Percentiles rank a stretch among this genome's conserved stretches.
phyloP scores from a whole-genome alignment of 2,329 filamentous ascomycete species.

The Didymella sp. region DNA sequence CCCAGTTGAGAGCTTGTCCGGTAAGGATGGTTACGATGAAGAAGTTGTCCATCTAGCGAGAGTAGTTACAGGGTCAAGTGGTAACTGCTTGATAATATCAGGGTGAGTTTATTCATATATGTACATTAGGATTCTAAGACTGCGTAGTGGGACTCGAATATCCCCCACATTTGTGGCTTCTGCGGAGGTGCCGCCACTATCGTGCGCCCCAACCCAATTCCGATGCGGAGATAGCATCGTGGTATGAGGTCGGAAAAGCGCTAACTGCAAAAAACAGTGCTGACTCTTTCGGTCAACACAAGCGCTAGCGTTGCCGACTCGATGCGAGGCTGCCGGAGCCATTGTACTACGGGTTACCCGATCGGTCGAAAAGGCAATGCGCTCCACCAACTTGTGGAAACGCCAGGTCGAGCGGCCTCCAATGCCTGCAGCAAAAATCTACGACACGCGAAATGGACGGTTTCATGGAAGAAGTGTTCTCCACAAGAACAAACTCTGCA shows the following conservation, averaged over 20 bases:
- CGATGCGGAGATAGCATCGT: neutral
- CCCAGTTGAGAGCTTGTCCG: neutral
- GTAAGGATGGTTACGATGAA: neutral
- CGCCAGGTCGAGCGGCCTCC: neutral
- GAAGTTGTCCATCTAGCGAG: neutral
- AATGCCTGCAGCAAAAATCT: neutral
- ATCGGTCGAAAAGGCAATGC: neutral
- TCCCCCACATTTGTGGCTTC: neutral
- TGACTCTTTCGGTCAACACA: neutral
- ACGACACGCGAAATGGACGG: neutral
- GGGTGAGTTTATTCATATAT: neutral
- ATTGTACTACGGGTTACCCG: neutral
- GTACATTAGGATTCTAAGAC: neutral
- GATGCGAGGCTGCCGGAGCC: neutral
- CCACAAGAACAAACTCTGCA: neutral
- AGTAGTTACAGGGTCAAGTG: neutral
- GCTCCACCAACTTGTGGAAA: neutral
- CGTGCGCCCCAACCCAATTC: neutral
- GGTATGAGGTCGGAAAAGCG: neutral
- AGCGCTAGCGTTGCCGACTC: neutral
- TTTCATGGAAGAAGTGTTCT: neutral
- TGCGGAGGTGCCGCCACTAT: neutral
- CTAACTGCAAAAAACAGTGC: neutral
- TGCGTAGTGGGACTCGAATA: neutral
- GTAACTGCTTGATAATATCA: neutral